Evolutionary conservation across 345 rosid species (phyloP), one percentile per base, ranked within the genome.

Genomic region (Euphorbia lathyris): DNA sequence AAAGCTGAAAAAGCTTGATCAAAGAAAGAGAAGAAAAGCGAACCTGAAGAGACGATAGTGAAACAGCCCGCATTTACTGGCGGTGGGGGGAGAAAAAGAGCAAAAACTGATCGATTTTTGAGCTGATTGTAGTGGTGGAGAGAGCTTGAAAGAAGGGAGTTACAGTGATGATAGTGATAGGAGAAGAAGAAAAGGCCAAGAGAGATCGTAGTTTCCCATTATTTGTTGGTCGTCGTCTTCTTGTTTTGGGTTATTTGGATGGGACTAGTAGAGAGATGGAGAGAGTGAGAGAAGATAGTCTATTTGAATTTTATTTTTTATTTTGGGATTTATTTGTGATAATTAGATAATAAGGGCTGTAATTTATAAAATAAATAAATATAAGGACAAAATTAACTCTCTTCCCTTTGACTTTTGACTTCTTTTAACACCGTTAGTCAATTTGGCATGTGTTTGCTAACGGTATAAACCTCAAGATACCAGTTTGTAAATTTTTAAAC

Each of bases 241-340:
- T 59, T 17, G 14, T 36, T 72, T 77, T 58, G n/a, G 74, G 68
- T 65, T 17, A 63, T 25, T 69, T 77, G 77, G 72, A 68, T 72
- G 71, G 36, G 76, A 42, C 50, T 51, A 25, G 29, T 53, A 51
- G 43, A 60, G 38, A 6, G 51, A 38, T 17, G 27, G 16, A 26
- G 61, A 11, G 66, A 62, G n/a, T n/a, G n/a, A n/a, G n/a, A n/a
- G n/a, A n/a, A n/a, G n/a, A n/a, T n/a, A n/a, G n/a, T n/a, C n/a
- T n/a, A n/a, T n/a, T n/a, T n/a, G n/a, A n/a, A n/a, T n/a, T n/a
- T n/a, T n/a, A n/a, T n/a, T n/a, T n/a, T n/a, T n/a, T n/a, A n/a
- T n/a, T n/a, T n/a, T n/a, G n/a, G n/a, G n/a, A n/a, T n/a, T n/a
- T n/a, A n/a, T n/a, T n/a, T n/a, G n/a, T n/a, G n/a, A n/a, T n/a